phyloP scores from a whole-genome alignment of 2,329 filamentous ascomycete species.

The Anisogramma anomala region DNA sequence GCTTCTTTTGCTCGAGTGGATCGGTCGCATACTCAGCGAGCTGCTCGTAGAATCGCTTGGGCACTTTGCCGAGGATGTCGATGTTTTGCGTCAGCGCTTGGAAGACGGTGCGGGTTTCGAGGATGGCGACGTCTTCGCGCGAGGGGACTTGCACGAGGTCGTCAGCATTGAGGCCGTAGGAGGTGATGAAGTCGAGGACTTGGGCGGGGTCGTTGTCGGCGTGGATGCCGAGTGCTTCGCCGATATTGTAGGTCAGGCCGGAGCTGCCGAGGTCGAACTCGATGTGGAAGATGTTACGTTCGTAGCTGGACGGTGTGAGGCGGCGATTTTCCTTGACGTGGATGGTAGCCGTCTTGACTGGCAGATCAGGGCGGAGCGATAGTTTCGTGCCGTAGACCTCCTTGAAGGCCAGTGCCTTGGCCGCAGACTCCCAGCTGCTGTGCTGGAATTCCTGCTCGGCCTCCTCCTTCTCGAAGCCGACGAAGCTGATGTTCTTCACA shows the following conservation, averaged over 20 bases:
- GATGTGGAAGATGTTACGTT: constrained; percentile 99
- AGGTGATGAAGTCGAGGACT: constrained; percentile 75
- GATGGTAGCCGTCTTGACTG: constrained; percentile 76
- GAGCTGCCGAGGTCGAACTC: constrained; percentile 92
- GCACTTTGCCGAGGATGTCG: constrained; percentile 92
- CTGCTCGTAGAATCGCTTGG: constrained; percentile 94
- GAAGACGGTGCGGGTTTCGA: constrained; percentile 86
- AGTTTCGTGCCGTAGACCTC: constrained; percentile 73
- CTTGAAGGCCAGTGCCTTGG: constrained; percentile 85
- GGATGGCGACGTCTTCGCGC: constrained; percentile 59
- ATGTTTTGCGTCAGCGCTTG: constrained; percentile 86
- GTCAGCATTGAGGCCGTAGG: constrained; percentile 72
- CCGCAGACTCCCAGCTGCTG: constrained; percentile 69
- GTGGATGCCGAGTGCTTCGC: constrained; percentile 92
- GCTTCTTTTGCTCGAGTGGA: constrained; percentile 67
- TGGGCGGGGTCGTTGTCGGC: constrained; percentile 78
- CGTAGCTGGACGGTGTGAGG: constrained; percentile 76
- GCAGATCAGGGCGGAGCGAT: constrained; percentile 70
- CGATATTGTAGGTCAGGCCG: constrained; percentile 90
- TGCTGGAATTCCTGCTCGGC: constrained; percentile 53
- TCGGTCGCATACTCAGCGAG: constrained; percentile 79
- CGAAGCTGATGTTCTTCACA: constrained; percentile 72
- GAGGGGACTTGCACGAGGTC: constrained; percentile 86
- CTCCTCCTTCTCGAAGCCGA: constrained; percentile 65
- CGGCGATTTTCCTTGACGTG: constrained; percentile 92